phyloP scores from a whole-genome alignment of 1,139 yeast species.

The Lodderomyces parapsilosis region DNA sequence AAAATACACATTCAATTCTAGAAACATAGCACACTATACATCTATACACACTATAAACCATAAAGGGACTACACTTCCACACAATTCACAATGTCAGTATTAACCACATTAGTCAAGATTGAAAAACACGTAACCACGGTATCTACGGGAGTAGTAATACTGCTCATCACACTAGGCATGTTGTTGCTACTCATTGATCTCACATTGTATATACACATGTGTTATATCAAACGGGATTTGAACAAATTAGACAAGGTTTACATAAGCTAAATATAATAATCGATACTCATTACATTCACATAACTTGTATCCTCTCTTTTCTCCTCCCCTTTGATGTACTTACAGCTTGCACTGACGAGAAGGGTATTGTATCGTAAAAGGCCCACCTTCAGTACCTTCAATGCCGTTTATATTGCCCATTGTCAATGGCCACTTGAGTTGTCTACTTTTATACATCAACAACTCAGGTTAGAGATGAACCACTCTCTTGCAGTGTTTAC shows the following conservation, averaged over 20 bases:
- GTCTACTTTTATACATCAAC: too few species aligned
- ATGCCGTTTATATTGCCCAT: too few species aligned
- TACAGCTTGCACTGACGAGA: background rate
- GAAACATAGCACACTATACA: background rate
- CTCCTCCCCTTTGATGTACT: too few species aligned
- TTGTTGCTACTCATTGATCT: background rate
- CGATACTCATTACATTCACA: too few species aligned
- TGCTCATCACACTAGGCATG: background rate
- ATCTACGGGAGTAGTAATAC: background rate
- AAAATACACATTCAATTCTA: background rate
- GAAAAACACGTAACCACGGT: background rate
- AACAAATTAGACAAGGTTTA: background rate
- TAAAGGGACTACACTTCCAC: background rate
- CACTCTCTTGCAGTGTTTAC: too few species aligned
- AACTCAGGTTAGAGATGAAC: too few species aligned
- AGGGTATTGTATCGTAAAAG: too few species aligned
- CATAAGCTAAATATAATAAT: background rate
- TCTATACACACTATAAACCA: background rate
- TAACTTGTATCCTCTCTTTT: too few species aligned
- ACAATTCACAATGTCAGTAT: background rate
- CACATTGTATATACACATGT: background rate
- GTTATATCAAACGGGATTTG: background rate
- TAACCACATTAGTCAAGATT: conserved; percentile 2
- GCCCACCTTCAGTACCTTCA: too few species aligned
- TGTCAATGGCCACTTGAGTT: too few species aligned